Base-by-base conservation (phyloP, 2,329 filamentous ascomycete genomes). In the Verticillium klebahnii region DNA sequence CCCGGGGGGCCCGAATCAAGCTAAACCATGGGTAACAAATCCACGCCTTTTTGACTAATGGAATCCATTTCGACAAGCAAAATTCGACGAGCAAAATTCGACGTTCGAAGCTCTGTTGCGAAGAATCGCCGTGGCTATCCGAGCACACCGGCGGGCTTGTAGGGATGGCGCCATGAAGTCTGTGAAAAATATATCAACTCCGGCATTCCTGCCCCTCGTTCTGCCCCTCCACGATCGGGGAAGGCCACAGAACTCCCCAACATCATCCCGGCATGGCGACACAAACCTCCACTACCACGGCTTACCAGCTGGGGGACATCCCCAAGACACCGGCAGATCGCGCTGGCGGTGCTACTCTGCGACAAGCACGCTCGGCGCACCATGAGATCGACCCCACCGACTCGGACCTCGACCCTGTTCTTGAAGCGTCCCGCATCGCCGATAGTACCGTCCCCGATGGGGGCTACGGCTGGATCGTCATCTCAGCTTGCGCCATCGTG, bases 401-500 rank as follows among this genome's bases (percentile, higher is more conserved):
- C 45, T 52, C 45, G n/a, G 55, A 40, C 55, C 23, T 17, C 31
- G 64, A 65, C n/a, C 64, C 63, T 12, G 62, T 74, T 7, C 65
- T 82, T 64, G 73, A 78, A 56, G 77, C 77, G 2, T 83, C 80
- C 0, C 74, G 74, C 3, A 64, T 76, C 2, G 79, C 75, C 5
- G 81, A 83, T 68, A 75, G 77, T 0, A 66, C 75, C 32, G 77
- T 76, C 0, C 83, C 83, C 0, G 82, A 85, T 56, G 83, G 83
- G 32, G 83, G 82, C 29, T 84, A 85, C 67, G 83, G 82, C 63
- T 86, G 83, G 83, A 74, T 80, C 15, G 75, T 87, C 8, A 80
- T 88, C 29, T 72, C 71, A 3, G 77, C 75, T 36, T 84, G 82
- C 66, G 78, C 80, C 3, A 68, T 83, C 1, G 67, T 86, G 9